Base-by-base conservation (phyloP, 768 basidiomycete genomes). In the Agaricus blazei region DNA sequence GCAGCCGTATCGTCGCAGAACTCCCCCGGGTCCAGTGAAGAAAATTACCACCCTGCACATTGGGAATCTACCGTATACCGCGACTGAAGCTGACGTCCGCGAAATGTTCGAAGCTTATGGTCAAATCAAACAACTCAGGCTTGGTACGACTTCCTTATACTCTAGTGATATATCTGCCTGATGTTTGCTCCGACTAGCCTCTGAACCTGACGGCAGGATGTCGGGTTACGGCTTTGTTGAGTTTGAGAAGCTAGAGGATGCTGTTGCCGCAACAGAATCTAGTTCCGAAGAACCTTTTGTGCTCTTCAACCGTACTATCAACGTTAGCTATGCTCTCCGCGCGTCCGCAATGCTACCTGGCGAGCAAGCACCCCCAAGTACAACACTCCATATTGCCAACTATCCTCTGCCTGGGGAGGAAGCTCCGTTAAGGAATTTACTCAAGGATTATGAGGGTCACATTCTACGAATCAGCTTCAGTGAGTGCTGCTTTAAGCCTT, bases 51-150 rank as follows among this genome's bases (percentile, higher is more conserved):
- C 68, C 2, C 61, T 84, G 48, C 83, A 67, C 43, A 59, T 82
- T 31, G 77, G 73, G 8, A 84, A 84, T 59, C n/a, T 84, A n/a
- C 79, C 82, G 48, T 88, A 69, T 64, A 68, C 61, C 15, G 61
- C 68, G 38, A 73, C 70, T 1, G 75, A 72, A 57, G 65, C 64
- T 23, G 71, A 81, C 44, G 47, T 84, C 9, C 54, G 65, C 40
- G 70, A 73, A 3, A 67, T 70, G 15, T 77, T 82, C 60, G 64
- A 61, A 23, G 63, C 69, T 26, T 82, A 76, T 60, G 83, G 82
- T 7, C 55, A 65, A 23, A 57, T 83, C 40, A 54, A 54, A 37
- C 59, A 54, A 12, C 60, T 82, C 42, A 65, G 65, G 36, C 47
- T 84, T 43, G 64, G 81, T 80, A 56, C 44, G 80, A 74, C 14